A percentile compares a stretch with the other conserved stretches of the same genome.
These are phyloP conservation scores for Henningerozyma blattae DNA, from an alignment of 805 yeast genomes.

Conservation along the genomic window DNA sequence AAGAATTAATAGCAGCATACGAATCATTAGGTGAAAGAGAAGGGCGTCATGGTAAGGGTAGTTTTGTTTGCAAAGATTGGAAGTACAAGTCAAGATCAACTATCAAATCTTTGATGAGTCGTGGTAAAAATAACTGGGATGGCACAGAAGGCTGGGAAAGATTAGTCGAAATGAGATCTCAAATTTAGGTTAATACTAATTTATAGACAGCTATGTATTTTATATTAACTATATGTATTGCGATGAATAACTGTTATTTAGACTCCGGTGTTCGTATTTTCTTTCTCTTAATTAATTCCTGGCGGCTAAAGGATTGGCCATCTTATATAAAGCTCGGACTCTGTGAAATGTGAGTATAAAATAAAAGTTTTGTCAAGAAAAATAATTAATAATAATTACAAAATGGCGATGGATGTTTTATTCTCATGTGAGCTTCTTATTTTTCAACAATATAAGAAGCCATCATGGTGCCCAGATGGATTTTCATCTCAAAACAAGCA, in stretches of 20 bases:
- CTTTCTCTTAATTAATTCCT: not conserved
- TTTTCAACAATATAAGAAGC: too few relatives aligned
- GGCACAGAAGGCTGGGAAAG: conserved; percentile 66
- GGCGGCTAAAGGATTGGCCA: too few relatives aligned
- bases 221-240: not conserved
- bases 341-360: too few relatives aligned
- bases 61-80: conserved; percentile 88
- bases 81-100: conserved; percentile 67
- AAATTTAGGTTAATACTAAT: conserved; percentile 8
- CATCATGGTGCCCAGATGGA: too few relatives aligned
- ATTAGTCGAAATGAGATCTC: conserved; percentile 31
- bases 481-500: too few relatives aligned
- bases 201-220: too few relatives aligned
- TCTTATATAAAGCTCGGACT: too few relatives aligned
- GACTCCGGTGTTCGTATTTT: not conserved
- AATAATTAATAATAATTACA: too few relatives aligned
- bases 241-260: not conserved
- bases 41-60: conserved; percentile 70
- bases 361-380: too few relatives aligned
- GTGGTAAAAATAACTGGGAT: conserved; percentile 73
- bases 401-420: too few relatives aligned
- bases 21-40: conserved; percentile 77
- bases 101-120: conserved; percentile 63
- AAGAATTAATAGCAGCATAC: conserved; percentile 74
- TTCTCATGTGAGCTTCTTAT: too few relatives aligned